Conservation (phyloP, 2,329 filamentous ascomycete genomes). For the Phialocephala subalpina region DNA sequence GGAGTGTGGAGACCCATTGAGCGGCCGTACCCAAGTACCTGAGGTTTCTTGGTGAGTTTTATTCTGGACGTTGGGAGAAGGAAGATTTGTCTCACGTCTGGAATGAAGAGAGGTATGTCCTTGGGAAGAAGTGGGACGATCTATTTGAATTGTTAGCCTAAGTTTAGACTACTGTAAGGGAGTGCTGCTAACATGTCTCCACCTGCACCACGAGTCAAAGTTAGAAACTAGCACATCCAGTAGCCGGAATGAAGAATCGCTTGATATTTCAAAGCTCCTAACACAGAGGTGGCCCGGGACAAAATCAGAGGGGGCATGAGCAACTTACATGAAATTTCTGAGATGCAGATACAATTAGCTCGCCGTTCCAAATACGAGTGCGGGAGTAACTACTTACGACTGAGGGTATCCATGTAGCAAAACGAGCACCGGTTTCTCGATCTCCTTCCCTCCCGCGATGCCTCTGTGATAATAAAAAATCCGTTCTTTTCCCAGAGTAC, state of each 20-base stretch:
- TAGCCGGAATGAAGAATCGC: not conserved
- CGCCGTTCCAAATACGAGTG: slow-evolving; percentile 24
- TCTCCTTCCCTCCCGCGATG: slow-evolving; percentile 26
- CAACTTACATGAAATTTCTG: slow-evolving; percentile 40
- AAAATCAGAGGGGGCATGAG: not conserved
- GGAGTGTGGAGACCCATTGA: slow-evolving; percentile 45
- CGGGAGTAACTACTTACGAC: slow-evolving; percentile 39
- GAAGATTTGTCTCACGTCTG: slow-evolving; percentile 42
- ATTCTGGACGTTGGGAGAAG: not conserved
- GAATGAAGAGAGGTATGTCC: slow-evolving; percentile 53
- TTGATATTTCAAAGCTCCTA: not conserved
- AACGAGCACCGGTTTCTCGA: slow-evolving; percentile 45
- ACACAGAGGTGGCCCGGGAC: not conserved
- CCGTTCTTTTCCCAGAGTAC: slow-evolving; percentile 15
- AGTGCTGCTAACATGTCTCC: slow-evolving; percentile 31
- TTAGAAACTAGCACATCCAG: not conserved
- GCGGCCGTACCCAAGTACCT: slow-evolving; percentile 56
- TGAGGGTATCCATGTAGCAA: slow-evolving; percentile 57
- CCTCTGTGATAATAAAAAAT: slow-evolving; percentile 31
- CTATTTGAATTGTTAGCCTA: slow-evolving; percentile 32
- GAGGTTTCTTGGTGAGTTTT: not conserved
- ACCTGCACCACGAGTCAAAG: slow-evolving; percentile 9
- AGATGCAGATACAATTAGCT: not conserved
- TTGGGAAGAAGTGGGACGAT: slow-evolving; percentile 48
- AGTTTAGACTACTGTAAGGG: not conserved